Percentiles rank a stretch among this genome's conserved stretches.
Conservation (phyloP, 2,329 filamentous ascomycete genomes). For the Scolecobasidium constrictum region DNA sequence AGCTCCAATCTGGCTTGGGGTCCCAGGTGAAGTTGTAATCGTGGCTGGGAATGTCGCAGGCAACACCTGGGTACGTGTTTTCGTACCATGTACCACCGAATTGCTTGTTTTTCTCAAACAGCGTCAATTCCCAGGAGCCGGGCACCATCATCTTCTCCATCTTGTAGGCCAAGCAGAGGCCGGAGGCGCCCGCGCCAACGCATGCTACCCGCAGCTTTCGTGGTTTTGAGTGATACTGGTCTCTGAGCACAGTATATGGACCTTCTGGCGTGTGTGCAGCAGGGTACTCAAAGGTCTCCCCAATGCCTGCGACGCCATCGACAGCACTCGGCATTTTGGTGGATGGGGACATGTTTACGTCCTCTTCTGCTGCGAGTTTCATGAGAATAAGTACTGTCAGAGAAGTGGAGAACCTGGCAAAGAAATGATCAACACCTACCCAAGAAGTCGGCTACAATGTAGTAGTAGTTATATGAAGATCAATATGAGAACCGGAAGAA, state of each 20-base stretch:
- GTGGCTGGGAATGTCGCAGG: constrained; percentile 31
- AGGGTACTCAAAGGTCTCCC: constrained; percentile 19
- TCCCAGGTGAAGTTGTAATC: constrained; percentile 54
- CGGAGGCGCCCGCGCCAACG: constrained; percentile 11
- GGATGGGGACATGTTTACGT: constrained; percentile 19
- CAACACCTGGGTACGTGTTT: constrained; percentile 23
- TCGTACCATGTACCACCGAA: constrained; percentile 14
- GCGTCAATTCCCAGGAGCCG: constrained; percentile 10
- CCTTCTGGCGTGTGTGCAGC: constrained; percentile 19
- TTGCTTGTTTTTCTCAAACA: constrained; percentile 11
- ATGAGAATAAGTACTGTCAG: not conserved
- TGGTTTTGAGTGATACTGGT: constrained; percentile 24
- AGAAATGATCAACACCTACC: not conserved
- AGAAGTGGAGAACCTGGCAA: not conserved
- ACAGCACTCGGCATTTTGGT: constrained; percentile 17
- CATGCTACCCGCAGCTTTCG: constrained; percentile 9
- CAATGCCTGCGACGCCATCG: constrained; percentile 20
- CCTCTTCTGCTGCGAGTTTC: constrained; percentile 2
- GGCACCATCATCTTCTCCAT: constrained; percentile 11
- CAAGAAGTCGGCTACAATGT: not conserved
- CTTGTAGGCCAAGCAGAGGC: constrained; percentile 11
- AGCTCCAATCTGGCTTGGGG: constrained; percentile 48
- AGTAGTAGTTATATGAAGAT: not conserved
- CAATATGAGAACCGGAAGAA: not conserved
- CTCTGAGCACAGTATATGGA: constrained; percentile 18